Evolutionary conservation across 2,329 filamentous ascomycete species (phyloP).

Genomic region (Penicillium concentricum): DNA sequence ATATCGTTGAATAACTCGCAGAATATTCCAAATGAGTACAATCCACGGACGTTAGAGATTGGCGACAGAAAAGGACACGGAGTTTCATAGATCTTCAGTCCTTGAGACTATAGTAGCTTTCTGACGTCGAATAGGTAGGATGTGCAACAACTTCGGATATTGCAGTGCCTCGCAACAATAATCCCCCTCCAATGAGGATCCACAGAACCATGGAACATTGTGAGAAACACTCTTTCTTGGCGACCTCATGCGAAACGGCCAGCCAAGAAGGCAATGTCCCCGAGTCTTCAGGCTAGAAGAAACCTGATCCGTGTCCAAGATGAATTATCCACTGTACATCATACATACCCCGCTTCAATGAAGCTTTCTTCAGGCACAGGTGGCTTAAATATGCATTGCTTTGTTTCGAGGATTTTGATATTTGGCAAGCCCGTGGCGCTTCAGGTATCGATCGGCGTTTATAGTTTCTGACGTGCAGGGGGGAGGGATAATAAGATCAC

Average conservation of each 20-base stretch:
- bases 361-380: slow-evolving; percentile 9
- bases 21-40: background rate
- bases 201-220: background rate
- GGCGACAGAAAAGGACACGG: slow-evolving; percentile 19
- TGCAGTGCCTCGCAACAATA: background rate
- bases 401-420: background rate
- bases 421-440: slow-evolving; percentile 13
- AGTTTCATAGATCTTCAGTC: slow-evolving; percentile 1
- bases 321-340: background rate
- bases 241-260: slow-evolving; percentile 10
- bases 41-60: background rate
- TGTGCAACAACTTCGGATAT: background rate
- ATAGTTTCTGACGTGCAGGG: background rate
- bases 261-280: background rate
- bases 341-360: background rate
- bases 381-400: slow-evolving; percentile 3
- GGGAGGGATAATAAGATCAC: background rate
- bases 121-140: background rate
- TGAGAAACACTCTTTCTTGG: background rate
- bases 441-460: slow-evolving; percentile 18
- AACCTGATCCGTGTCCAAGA: background rate
- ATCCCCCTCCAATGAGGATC: background rate
- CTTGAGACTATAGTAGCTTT: background rate
- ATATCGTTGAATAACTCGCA: background rate
- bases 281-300: background rate